Conservation (phyloP, 2,329 filamentous ascomycete species). For the Thermochaetoides dissita region DNA sequence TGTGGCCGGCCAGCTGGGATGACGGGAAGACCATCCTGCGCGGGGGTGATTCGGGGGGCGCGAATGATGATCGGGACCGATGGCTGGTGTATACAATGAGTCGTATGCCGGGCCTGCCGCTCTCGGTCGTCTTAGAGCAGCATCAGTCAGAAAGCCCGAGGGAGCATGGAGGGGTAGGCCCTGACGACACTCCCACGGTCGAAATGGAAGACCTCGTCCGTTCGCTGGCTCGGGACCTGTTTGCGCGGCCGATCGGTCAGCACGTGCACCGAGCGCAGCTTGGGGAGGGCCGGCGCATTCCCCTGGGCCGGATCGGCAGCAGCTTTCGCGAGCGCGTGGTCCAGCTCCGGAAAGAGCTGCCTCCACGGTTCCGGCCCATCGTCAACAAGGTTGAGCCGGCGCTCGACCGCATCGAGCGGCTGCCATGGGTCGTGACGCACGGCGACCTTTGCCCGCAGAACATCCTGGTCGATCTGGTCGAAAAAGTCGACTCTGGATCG, state of each 20-base stretch:
- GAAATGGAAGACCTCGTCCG: no score
- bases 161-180: no score
- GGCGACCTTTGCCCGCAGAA: conserved; percentile 33
- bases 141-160: no score
- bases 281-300: not conserved
- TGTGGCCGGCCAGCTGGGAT: no score
- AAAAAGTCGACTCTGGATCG: not conserved
- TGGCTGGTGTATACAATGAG: no score
- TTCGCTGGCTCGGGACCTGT: conserved; percentile 9
- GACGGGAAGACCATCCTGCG: no score
- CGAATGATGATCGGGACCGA: no score
- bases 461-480: conserved; percentile 14
- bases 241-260: conserved; percentile 19
- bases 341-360: conserved; percentile 23
- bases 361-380: conserved; percentile 20
- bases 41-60: no score
- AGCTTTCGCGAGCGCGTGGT: conserved; percentile 27
- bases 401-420: conserved; percentile 23
- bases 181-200: no score
- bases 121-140: no score
- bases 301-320: conserved; percentile 25
- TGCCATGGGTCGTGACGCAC: conserved; percentile 45
- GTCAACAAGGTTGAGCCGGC: conserved; percentile 16
- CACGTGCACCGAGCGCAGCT: not conserved
- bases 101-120: no score